Percentiles rank a stretch among this genome's conserved stretches.
Evolutionary conservation across 179 eudicot genomes (phyloP).

Genomic region (Amaranthus tricolor): DNA sequence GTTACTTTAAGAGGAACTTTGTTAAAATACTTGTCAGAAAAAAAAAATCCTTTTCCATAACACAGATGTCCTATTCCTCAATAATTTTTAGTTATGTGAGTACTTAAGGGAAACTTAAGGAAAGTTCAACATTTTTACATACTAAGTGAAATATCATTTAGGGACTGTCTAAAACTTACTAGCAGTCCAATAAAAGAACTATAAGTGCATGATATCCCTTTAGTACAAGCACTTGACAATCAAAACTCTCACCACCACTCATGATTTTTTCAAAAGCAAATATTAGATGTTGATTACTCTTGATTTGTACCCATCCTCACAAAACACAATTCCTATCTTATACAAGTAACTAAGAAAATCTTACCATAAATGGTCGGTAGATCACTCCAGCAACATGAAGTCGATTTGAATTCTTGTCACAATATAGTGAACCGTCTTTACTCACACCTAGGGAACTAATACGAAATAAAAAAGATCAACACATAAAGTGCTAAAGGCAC

Average conservation of each 20-base stretch:
- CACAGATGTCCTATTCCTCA: too few species aligned
- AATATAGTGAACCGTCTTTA: constrained; percentile 40
- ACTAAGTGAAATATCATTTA: too few species aligned
- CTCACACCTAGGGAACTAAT: constrained; percentile 38
- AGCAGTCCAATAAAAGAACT: too few species aligned
- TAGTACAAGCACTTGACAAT: neutral
- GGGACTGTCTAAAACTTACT: too few species aligned
- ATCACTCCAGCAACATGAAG: constrained; percentile 49
- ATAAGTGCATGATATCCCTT: neutral
- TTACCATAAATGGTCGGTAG: constrained; percentile 85
- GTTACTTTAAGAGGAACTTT: too few species aligned
- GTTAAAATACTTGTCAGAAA: too few species aligned
- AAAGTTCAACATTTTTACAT: too few species aligned
- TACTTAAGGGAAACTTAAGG: too few species aligned
- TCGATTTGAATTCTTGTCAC: constrained; percentile 58
- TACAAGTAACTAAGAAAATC: constrained; percentile 8
- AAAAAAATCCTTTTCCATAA: too few species aligned
- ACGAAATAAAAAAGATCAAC: constrained; percentile 18
- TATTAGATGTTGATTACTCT: neutral
- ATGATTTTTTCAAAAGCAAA: neutral
- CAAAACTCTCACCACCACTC: neutral
- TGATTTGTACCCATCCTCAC: neutral
- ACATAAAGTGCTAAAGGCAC: neutral
- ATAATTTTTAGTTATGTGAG: too few species aligned
- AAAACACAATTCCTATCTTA: neutral